phyloP scores from a whole-genome alignment of 345 rosid genomes.

The Salix suchowensis region DNA sequence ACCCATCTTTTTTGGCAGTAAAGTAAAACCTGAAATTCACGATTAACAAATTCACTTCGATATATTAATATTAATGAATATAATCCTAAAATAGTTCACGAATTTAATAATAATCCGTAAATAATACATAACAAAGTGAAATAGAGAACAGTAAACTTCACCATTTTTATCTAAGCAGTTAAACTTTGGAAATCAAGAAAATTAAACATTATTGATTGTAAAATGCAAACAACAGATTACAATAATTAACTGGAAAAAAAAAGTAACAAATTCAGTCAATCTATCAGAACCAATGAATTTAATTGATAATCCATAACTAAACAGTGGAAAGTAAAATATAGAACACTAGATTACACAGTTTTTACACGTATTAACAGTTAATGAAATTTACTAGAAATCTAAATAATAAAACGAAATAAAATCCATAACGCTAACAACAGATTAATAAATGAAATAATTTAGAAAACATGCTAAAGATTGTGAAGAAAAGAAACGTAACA shows the following conservation, averaged over 20 bases:
- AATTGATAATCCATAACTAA: neutral
- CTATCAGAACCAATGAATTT: neutral
- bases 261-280: neutral
- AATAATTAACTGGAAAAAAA: neutral
- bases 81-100: neutral
- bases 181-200: neutral
- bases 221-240: neutral
- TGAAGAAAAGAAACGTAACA: neutral
- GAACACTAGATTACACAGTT: neutral
- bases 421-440: neutral
- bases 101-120: neutral
- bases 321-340: neutral
- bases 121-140: neutral
- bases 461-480: neutral
- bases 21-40: conserved; percentile 12
- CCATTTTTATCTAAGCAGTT: neutral
- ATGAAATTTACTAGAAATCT: neutral
- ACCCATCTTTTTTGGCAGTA: conserved; percentile 3
- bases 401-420: neutral
- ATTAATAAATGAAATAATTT: neutral
- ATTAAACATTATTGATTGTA: neutral
- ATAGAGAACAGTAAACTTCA: neutral
- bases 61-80: neutral
- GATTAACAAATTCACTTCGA: neutral
- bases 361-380: neutral